Evolutionary conservation across 78 protist species (phyloP).

Genomic region (Dictyostelium capitatum): DNA sequence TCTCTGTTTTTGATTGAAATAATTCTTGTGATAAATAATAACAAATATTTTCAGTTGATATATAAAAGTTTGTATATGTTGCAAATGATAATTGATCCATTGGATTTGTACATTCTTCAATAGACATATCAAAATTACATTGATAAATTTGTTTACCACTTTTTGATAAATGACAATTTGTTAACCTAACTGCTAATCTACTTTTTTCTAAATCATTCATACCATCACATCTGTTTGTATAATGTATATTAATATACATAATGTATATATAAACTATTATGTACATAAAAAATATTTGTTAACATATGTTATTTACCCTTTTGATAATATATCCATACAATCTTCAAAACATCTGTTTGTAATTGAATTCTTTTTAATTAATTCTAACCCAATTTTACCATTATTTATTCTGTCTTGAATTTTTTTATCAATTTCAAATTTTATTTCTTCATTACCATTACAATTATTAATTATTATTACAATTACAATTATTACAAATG

Average conservation of each 20-base stretch:
- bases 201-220: constrained; percentile 56
- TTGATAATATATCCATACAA: constrained; percentile 35
- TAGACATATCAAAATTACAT: constrained; percentile 48
- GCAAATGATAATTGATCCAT: constrained; percentile 51
- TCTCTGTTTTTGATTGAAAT: constrained; percentile 51
- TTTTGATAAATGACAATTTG: constrained; percentile 62
- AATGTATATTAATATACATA: no score
- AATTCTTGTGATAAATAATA: constrained; percentile 44
- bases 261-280: no score
- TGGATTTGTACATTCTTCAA: constrained; percentile 35
- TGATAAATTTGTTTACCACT: constrained; percentile 10
- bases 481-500: no score
- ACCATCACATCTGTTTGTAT: constrained; percentile 46
- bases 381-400: constrained; percentile 56
- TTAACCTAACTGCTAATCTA: constrained; percentile 65
- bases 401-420: constrained; percentile 33
- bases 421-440: constrained; percentile 63
- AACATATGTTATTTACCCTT: no score
- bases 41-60: constrained; percentile 68
- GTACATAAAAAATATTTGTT: no score
- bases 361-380: constrained; percentile 18
- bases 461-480: no score
- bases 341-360: constrained; percentile 34
- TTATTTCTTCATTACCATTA: neutral
- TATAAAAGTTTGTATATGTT: constrained; percentile 74